Evolutionary conservation across 176 grass and related monocot species (phyloP), one percentile per base, ranked within the genome.

Genomic region (Hsuehochloa calcarea): DNA sequence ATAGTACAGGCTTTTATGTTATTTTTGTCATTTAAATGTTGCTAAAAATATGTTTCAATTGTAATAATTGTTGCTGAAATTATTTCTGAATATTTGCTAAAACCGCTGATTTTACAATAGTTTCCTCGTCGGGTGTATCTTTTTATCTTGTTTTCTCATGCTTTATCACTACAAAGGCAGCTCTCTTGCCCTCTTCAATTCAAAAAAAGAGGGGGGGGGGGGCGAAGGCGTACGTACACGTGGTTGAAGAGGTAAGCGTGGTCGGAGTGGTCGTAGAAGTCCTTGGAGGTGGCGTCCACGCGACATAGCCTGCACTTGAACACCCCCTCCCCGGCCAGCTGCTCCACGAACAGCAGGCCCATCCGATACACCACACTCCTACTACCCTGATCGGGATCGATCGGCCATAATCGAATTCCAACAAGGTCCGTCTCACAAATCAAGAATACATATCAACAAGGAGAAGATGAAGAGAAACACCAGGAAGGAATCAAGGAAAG

Each of bases 291-390:
- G 29, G 80, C 64, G 80, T 88, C 72, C 3, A 77, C 79, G 39
- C 64, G 70, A 79, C 86, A 88, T 50, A 5, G 22, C 6, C 56
- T 38, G 71, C 86, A 88, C 86, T 77, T 82, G 86, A 88, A 40
- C 39, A 88, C 86, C 31, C 47, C 64, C 11, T 69, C 38, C 51
- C 65, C 50, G 17, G 64, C 39, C 0, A 82, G 86, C 72, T 47
- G 40, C 84, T 86, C 54, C 43, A 86, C 54, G 75, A 86, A 86
- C 54, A 86, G 66, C 66, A 86, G 65, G 19, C 84, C 75, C 84
- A 86, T 86, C 23, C 50, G 16, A 52, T 13, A 52, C 50, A 52
- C 50, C 15, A 6, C 15, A 52, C 5, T 19, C 50, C 16, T 52
- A 19, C 50, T 16, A n/a, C 50, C 50, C 0, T 10, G 43, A 7